Percentiles rank a stretch among this genome's conserved stretches.
These are phyloP conservation scores for Talaromyces sp. DNA, from an alignment of 2,329 filamentous ascomycete genomes.

Conservation along the genomic window DNA sequence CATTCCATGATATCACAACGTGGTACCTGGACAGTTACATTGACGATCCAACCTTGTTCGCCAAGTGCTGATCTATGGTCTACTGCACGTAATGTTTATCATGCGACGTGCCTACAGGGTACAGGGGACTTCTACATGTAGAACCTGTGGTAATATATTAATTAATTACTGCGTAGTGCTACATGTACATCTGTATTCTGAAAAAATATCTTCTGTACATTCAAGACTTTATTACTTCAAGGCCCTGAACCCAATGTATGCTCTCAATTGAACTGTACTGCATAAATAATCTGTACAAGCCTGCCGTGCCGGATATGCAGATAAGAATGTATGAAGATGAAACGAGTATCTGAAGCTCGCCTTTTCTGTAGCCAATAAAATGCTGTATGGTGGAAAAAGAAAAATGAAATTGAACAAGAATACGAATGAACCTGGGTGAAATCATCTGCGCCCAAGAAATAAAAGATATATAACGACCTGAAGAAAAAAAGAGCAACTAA, in stretches of 20 bases:
- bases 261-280: neutral
- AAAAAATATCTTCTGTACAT: neutral
- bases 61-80: neutral
- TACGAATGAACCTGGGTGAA: neutral
- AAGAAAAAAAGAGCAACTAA: neutral
- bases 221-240: no score
- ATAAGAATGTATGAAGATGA: conserved; percentile 5
- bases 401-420: neutral
- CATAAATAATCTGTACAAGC: neutral
- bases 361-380: conserved; percentile 6
- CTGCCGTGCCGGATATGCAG: conserved; percentile 4
- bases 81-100: neutral
- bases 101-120: neutral
- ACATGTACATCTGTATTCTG: neutral
- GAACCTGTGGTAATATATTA: neutral
- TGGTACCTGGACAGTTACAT: neutral
- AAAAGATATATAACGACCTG: neutral
- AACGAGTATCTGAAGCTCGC: conserved; percentile 14
- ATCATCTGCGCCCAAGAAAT: neutral
- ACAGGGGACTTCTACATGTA: neutral
- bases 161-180: no score
- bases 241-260: neutral
- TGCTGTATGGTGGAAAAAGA: neutral
- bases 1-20: neutral
- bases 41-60: neutral